These are phyloP conservation scores for Oryza brachyantha DNA, from an alignment of 176 grass and related monocot species.

Conservation along the genomic window DNA sequence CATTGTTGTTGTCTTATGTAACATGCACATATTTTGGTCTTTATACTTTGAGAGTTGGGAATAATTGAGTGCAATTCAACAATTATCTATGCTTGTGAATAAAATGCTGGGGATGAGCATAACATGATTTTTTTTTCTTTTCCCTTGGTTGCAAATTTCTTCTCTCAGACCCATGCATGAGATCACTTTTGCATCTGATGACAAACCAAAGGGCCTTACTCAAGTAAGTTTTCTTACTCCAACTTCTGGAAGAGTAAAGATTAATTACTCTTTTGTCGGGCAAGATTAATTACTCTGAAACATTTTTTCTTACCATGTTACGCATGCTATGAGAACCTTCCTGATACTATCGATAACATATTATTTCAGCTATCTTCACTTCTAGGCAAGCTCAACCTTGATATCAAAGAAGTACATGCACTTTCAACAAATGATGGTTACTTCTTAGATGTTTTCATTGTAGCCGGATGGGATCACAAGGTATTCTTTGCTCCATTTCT, in stretches of 20 bases:
- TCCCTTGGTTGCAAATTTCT: not conserved
- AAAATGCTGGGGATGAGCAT: not conserved
- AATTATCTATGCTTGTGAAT: not conserved
- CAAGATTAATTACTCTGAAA: not conserved
- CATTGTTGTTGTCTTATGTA: not conserved
- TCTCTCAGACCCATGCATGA: conserved; percentile 28
- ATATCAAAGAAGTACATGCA: conserved; percentile 32
- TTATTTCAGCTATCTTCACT: conserved; percentile 21
- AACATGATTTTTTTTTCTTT: not conserved
- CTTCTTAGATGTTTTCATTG: conserved; percentile 33
- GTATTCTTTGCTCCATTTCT: not conserved
- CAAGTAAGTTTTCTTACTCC: conserved; percentile 5
- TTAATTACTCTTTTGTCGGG: not conserved
- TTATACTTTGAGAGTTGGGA: not conserved
- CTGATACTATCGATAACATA: not conserved
- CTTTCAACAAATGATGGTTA: conserved; percentile 29
- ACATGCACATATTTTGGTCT: not conserved
- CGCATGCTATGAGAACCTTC: not conserved
- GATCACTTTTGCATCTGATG: conserved; percentile 23
- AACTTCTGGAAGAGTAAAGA: not conserved
- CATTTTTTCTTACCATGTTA: not conserved
- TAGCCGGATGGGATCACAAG: conserved; percentile 24
- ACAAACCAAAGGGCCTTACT: conserved; percentile 27
- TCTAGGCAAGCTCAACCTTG: conserved; percentile 27
- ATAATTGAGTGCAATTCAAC: not conserved